Evolutionary conservation across 2,329 filamentous ascomycete genomes (phyloP), one percentile per base, ranked within the genome.

Genomic region (Calonectria ilicicola): DNA sequence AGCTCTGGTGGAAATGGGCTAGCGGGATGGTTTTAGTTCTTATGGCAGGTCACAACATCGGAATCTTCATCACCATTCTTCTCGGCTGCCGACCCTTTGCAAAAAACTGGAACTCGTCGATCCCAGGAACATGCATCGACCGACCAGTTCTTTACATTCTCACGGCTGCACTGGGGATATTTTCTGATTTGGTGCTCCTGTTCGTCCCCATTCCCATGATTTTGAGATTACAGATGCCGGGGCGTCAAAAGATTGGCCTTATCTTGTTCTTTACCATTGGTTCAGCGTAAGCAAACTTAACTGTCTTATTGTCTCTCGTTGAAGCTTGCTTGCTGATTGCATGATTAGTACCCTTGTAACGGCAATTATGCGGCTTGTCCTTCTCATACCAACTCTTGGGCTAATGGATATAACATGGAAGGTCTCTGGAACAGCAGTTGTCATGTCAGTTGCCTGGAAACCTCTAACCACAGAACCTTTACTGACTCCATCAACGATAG

Each of bases 111-210:
- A 79, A 84, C 27, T 17, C 44, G 8, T 63, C 70, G 4, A 65
- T 77, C 51, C 64, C 78, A 23, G 76, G 85, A 66, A 79, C 47
- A 23, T 89, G 87, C 74, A 82, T 89, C 64, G 79, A 86, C 58
- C 84, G 85, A 27, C 83, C 86, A 19, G 79, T 84, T 2, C 83
- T 88, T 44, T 88, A 88, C 77, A 83, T 88, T 29, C 81, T 83
- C 38, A 87, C 86, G 40, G 86, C 87, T 0, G 84, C 81, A 1
- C 79, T 86, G 14, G 87, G 87, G 69, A 85, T 87, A 60, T 66
- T 84, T 21, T 87, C 86, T 5, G 86, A 89, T 74, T 53, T 88
- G 5, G 72, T 87, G 26, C 83, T 87, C 19, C 85, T 86, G 56
- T 73, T 82, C 1, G 77, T 89, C 5, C 87, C 87, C 0, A 81